phyloP scores from a whole-genome alignment of 352 stramenopile species.

The Pythium guiyangense region DNA sequence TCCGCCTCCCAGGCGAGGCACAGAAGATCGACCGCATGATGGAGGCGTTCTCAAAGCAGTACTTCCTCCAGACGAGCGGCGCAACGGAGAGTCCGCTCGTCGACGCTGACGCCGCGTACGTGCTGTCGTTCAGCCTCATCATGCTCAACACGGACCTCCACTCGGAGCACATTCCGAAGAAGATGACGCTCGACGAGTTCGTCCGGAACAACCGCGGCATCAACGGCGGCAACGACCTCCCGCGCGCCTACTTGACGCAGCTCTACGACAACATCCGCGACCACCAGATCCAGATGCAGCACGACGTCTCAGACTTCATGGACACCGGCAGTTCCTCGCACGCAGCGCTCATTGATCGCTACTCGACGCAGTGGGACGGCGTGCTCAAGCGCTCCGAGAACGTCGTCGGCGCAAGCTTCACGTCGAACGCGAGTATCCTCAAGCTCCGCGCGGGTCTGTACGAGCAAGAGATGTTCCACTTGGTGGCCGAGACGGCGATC shows the following conservation, averaged over 20 bases:
- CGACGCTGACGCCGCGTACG: constrained; percentile 92
- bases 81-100: constrained; percentile 36
- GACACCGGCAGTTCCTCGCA: constrained; percentile 24
- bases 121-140: constrained; percentile 98
- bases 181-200: constrained; percentile 88
- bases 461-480: constrained; percentile 86
- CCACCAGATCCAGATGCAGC: constrained; percentile 88
- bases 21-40: constrained; percentile 99
- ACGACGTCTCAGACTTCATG: constrained; percentile 82
- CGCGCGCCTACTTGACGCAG: constrained; percentile 57
- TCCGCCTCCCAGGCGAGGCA: constrained; percentile 96
- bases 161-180: constrained; percentile 86
- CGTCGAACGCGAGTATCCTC: constrained; percentile 79
- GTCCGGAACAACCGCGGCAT: constrained; percentile 86
- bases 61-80: constrained; percentile 75
- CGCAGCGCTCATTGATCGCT: constrained; percentile 63
- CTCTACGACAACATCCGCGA: constrained; percentile 81
- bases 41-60: constrained; percentile 94
- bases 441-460: constrained; percentile 81
- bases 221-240: constrained; percentile 75
- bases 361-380: constrained; percentile 86
- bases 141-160: constrained; percentile 99
- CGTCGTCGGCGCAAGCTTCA: constrained; percentile 84
- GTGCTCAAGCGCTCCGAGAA: constrained; percentile 85
- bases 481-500: constrained; percentile 77